Evolutionary conservation across 2,329 filamentous ascomycete genomes (phyloP).

Genomic region (Phoma herbarum): DNA sequence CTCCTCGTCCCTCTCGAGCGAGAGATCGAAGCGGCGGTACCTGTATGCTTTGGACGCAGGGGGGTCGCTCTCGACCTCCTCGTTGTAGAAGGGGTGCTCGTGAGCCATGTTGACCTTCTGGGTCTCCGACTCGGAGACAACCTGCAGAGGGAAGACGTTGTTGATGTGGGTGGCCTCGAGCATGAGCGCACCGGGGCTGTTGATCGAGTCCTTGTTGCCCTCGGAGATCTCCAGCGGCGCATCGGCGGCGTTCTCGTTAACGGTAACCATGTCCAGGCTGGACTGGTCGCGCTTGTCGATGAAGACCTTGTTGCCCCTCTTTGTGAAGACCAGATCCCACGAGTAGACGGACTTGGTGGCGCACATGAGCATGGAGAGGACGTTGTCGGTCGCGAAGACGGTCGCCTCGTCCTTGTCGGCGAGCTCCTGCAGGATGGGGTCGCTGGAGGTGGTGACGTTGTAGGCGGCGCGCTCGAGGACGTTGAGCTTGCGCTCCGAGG

Average conservation of each 20-base stretch:
- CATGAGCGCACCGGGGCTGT: slow-evolving; percentile 90
- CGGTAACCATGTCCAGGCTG: slow-evolving; percentile 94
- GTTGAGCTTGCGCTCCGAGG: slow-evolving; percentile 84
- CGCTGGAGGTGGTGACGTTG: slow-evolving; percentile 96
- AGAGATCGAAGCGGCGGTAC: slow-evolving; percentile 96
- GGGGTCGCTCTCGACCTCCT: slow-evolving; percentile 89
- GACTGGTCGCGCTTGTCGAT: slow-evolving; percentile 98
- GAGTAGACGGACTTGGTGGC: slow-evolving; percentile 95
- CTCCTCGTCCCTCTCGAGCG: slow-evolving; percentile 88
- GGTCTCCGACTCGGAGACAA: slow-evolving; percentile 81
- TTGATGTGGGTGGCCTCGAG: slow-evolving; percentile 99
- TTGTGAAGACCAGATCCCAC: slow-evolving; percentile 95
- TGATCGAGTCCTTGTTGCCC: slow-evolving; percentile 91
- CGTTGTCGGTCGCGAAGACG: slow-evolving; percentile 96
- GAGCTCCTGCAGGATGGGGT: slow-evolving; percentile 96
- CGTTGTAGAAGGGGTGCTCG: slow-evolving; percentile 97
- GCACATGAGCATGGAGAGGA: slow-evolving; percentile 99
- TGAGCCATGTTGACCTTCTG: slow-evolving; percentile 84
- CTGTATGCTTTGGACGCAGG: slow-evolving; percentile 97
- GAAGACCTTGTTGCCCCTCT: slow-evolving; percentile 96
- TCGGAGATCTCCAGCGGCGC: slow-evolving; percentile 91
- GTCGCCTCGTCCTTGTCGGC: slow-evolving; percentile 95
- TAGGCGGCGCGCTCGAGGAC: slow-evolving; percentile 94
- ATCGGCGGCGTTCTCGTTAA: slow-evolving; percentile 98
- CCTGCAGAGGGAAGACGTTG: slow-evolving; percentile 98